Conservation (phyloP, 192 early-diverging fungal species). For the Mortierella antarctica region DNA sequence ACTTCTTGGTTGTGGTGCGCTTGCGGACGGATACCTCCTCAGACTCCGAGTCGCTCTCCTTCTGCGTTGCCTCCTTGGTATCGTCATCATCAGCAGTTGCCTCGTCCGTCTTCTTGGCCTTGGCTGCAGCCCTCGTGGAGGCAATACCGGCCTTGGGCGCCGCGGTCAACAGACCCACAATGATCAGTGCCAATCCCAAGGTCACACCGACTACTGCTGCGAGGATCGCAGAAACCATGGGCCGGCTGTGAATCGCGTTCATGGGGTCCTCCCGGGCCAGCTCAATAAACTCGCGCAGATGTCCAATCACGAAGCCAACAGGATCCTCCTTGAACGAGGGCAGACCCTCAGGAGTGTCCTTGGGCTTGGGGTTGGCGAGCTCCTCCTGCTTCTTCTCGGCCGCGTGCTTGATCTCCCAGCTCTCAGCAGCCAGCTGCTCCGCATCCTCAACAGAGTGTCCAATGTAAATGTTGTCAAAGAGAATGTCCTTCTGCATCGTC, state of each 20-base stretch:
- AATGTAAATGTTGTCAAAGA: conserved; percentile 94
- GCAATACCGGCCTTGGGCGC: conserved; percentile 5
- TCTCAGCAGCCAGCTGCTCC: conserved; percentile 76
- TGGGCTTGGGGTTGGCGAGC: conserved; percentile 37
- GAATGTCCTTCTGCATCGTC: conserved; percentile 90
- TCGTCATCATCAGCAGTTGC: conserved; percentile 50
- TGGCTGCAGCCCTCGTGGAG: conserved; percentile 13
- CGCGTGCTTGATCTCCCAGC: conserved; percentile 81
- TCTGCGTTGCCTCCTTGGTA: not conserved
- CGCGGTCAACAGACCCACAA: conserved; percentile 46
- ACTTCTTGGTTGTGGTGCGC: conserved; percentile 14
- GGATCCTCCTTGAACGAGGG: conserved; percentile 52
- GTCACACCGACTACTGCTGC: conserved; percentile 37
- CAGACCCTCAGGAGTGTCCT: not conserved
- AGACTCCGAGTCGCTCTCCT: conserved; percentile 9
- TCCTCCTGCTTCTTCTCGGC: conserved; percentile 74
- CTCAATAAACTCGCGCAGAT: conserved; percentile 50
- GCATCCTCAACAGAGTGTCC: conserved; percentile 79
- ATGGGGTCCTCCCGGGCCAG: conserved; percentile 50
- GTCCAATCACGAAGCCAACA: conserved; percentile 28
- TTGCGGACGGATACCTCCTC: conserved; percentile 30
- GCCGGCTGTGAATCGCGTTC: conserved; percentile 51
- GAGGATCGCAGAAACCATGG: conserved; percentile 44
- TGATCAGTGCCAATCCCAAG: conserved; percentile 38
- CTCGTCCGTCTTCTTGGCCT: conserved; percentile 59